Conservation (phyloP, 371 early-diverging fungal species). For the Saksenaea oblongispora region DNA sequence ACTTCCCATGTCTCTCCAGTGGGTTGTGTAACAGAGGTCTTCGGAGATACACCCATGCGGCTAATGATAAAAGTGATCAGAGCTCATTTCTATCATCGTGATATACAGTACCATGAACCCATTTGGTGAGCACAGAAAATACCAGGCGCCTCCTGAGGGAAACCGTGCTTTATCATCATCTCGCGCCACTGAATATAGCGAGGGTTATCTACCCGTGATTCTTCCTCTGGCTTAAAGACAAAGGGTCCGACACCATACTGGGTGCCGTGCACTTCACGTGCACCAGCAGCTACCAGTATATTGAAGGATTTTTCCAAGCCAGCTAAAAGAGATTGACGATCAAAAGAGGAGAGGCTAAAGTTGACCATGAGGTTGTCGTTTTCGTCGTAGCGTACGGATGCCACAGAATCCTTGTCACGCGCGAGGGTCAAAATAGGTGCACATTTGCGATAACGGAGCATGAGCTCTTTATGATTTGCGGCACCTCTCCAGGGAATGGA, state of each 20-base stretch:
- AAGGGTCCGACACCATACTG: conserved; percentile 43
- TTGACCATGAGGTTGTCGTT: conserved; percentile 19
- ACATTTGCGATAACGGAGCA: conserved; percentile 45
- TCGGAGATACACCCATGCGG: conserved; percentile 62
- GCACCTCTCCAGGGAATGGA: conserved; percentile 50
- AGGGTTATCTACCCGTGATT: conserved; percentile 24
- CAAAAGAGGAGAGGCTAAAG: conserved; percentile 50
- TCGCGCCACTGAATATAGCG: conserved; percentile 26
- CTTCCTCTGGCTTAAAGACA: conserved; percentile 23
- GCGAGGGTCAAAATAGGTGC: conserved; percentile 52
- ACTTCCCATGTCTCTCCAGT: conserved; percentile 74
- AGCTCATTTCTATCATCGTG: neutral
- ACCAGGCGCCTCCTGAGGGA: conserved; percentile 7
- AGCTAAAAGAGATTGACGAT: conserved; percentile 39
- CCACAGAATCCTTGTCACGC: conserved; percentile 63
- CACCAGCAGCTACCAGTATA: conserved; percentile 72
- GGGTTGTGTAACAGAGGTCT: conserved; percentile 56
- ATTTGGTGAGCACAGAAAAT: conserved; percentile 55
- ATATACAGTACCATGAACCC: conserved; percentile 52
- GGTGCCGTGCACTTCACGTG: conserved; percentile 51
- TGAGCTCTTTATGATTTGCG: conserved; percentile 48
- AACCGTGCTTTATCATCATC: conserved; percentile 15
- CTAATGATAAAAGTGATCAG: conserved; percentile 19
- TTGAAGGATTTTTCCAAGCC: conserved; percentile 46
- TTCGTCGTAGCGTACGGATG: conserved; percentile 16